phyloP scores from a whole-genome alignment of 495 filamentous ascomycete species.

The Daldinia bambusicola region DNA sequence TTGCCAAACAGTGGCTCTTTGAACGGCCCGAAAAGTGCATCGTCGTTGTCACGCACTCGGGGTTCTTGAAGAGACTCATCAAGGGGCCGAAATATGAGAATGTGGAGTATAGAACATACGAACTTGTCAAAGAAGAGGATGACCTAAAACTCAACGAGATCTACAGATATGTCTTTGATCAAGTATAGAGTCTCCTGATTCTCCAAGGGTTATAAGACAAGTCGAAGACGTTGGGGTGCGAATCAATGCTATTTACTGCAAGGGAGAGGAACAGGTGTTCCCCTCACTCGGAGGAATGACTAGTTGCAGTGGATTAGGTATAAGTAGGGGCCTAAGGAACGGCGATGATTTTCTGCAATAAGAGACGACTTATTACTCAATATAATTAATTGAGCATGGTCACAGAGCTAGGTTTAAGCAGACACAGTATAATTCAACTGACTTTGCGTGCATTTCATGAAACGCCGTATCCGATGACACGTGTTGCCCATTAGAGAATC shows the following conservation, averaged over 20 bases:
- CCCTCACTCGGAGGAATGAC: not conserved
- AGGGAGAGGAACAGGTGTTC: not conserved
- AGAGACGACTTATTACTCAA: constrained; percentile 1
- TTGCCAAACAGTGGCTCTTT: constrained; percentile 54
- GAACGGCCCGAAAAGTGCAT: constrained; percentile 62
- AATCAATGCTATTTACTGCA: not conserved
- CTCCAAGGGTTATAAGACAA: not conserved
- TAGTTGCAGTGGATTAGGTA: not conserved
- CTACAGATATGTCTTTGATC: not conserved
- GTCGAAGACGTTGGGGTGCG: not conserved
- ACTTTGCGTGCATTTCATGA: constrained; percentile 14
- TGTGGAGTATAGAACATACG: constrained; percentile 62
- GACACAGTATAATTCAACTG: constrained; percentile 13
- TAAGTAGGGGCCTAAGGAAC: not conserved
- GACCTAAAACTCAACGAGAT: constrained; percentile 49
- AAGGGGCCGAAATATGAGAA: constrained; percentile 53
- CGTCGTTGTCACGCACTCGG: constrained; percentile 62
- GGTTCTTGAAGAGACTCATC: constrained; percentile 57
- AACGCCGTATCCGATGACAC: constrained; percentile 22
- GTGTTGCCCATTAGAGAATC: constrained; percentile 4
- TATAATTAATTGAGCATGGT: not conserved
- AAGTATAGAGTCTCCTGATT: not conserved
- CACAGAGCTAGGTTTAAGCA: constrained; percentile 3
- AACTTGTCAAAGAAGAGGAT: constrained; percentile 51
- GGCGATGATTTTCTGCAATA: constrained; percentile 9